These are phyloP conservation scores for Talaromyces thailandensis DNA, from an alignment of 495 filamentous ascomycete genomes.

Conservation along the genomic window DNA sequence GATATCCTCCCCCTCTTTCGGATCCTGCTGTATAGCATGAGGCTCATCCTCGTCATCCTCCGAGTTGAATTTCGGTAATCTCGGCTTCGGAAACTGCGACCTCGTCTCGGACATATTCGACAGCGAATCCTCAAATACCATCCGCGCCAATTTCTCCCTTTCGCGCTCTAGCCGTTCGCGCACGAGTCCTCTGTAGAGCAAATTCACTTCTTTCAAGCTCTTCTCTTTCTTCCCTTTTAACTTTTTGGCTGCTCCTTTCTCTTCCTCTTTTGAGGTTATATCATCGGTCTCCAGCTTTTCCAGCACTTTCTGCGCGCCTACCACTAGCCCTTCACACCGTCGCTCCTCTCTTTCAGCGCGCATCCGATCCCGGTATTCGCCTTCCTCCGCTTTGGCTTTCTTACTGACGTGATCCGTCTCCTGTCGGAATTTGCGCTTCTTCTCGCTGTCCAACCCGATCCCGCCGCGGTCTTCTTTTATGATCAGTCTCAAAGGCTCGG, in stretches of 20 bases:
- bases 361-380: conserved; percentile 67
- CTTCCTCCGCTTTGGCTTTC: conserved; percentile 56
- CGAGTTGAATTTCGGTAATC: conserved; percentile 44
- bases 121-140: conserved; percentile 60
- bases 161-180: conserved; percentile 61
- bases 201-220: conserved; percentile 52
- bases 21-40: background rate
- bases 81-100: conserved; percentile 30
- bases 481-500: conserved; percentile 58
- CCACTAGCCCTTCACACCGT: conserved; percentile 55
- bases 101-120: conserved; percentile 24
- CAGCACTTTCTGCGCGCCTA: conserved; percentile 72
- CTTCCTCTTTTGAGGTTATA: conserved; percentile 8
- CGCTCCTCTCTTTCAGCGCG: conserved; percentile 62
- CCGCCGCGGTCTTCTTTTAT: conserved; percentile 79
- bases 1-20: conserved; percentile 10
- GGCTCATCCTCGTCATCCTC: conserved; percentile 45
- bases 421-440: conserved; percentile 72
- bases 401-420: conserved; percentile 45
- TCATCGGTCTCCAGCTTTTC: conserved; percentile 52
- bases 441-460: conserved; percentile 74
- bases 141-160: conserved; percentile 53
- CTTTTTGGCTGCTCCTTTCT: conserved; percentile 12
- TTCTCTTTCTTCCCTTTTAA: conserved; percentile 17
- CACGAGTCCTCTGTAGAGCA: conserved; percentile 73